Evolutionary conservation across 2,329 filamentous ascomycete species (phyloP).

Genomic region (Ophidiomyces ophidiicola): DNA sequence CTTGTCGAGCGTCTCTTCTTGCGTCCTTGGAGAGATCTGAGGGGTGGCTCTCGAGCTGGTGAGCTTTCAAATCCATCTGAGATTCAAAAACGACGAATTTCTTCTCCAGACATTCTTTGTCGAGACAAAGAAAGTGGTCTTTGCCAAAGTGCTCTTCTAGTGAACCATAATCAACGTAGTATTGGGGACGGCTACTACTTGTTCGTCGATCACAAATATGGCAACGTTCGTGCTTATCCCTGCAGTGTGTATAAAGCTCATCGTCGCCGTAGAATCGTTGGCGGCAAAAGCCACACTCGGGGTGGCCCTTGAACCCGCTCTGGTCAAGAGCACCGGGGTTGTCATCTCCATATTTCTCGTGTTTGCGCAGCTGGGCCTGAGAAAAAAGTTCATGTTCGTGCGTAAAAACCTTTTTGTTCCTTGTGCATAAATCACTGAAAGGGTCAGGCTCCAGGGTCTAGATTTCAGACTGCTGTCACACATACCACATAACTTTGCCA

Average conservation of each 20-base stretch:
- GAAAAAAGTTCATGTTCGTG: slow-evolving; percentile 94
- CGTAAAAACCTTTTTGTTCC: slow-evolving; percentile 96
- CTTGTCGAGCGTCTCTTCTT: slow-evolving; percentile 66
- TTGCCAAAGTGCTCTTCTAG: slow-evolving; percentile 76
- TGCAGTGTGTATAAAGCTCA: slow-evolving; percentile 85
- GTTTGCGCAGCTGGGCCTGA: slow-evolving; percentile 63
- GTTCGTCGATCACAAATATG: slow-evolving; percentile 74
- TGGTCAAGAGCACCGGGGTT: slow-evolving; percentile 80
- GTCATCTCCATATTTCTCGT: slow-evolving; percentile 86
- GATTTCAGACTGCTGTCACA: slow-evolving; percentile 16
- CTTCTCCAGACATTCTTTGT: slow-evolving; percentile 84
- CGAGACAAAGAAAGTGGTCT: slow-evolving; percentile 74
- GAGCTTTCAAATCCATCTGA: slow-evolving; percentile 87
- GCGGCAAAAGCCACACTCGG: slow-evolving; percentile 83
- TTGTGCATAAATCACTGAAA: slow-evolving; percentile 64
- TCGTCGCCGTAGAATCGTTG: slow-evolving; percentile 92
- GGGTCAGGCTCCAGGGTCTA: slow-evolving; percentile 8
- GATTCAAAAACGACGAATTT: slow-evolving; percentile 96
- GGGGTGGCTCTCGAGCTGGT: slow-evolving; percentile 74
- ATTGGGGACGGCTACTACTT: slow-evolving; percentile 60
- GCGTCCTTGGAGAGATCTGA: slow-evolving; percentile 70
- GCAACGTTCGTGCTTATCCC: slow-evolving; percentile 87
- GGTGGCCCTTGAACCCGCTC: slow-evolving; percentile 92
- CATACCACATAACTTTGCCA: slow-evolving; percentile 69
- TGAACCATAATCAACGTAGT: slow-evolving; percentile 78